These are phyloP conservation scores for Aspergillus baeticus DNA, from an alignment of 495 filamentous ascomycete genomes.

Conservation along the genomic window DNA sequence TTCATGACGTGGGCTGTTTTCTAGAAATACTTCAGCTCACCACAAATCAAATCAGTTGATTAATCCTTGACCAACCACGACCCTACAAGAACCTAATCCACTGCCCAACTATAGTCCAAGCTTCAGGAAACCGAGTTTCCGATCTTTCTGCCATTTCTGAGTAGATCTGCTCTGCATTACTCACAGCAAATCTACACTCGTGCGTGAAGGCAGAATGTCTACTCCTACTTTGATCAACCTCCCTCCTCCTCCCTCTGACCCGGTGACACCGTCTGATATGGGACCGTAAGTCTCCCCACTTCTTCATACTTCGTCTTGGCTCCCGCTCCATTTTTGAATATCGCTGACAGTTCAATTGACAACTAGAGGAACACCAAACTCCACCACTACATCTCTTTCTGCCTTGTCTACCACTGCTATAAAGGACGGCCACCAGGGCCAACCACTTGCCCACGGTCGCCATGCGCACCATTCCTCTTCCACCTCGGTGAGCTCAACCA, in stretches of 20 bases:
- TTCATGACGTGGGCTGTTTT: background rate
- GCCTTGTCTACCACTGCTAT: conserved; percentile 87
- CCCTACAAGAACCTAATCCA: background rate
- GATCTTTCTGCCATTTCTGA: background rate
- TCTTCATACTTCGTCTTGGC: background rate
- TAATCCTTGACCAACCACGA: background rate
- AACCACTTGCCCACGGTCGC: conserved; percentile 54
- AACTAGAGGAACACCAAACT: conserved; percentile 83
- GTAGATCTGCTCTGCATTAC: background rate
- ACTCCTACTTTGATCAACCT: conserved; percentile 78
- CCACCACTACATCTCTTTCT: conserved; percentile 80
- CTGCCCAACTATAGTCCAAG: conserved; percentile 4
- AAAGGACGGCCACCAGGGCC: conserved; percentile 88
- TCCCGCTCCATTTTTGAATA: background rate
- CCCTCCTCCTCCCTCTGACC: conserved; percentile 78
- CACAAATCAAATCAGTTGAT: background rate
- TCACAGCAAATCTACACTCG: background rate
- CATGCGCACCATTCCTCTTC: conserved; percentile 53
- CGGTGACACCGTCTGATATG: conserved; percentile 86
- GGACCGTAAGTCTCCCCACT: conserved; percentile 63
- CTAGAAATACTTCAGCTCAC: background rate
- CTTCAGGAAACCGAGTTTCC: background rate
- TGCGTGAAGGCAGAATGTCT: conserved; percentile 27
- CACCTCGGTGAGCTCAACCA: conserved; percentile 55
- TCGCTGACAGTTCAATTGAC: conserved; percentile 12